These are phyloP conservation scores for Mycena metata DNA, from an alignment of 768 basidiomycete genomes.

Conservation along the genomic window DNA sequence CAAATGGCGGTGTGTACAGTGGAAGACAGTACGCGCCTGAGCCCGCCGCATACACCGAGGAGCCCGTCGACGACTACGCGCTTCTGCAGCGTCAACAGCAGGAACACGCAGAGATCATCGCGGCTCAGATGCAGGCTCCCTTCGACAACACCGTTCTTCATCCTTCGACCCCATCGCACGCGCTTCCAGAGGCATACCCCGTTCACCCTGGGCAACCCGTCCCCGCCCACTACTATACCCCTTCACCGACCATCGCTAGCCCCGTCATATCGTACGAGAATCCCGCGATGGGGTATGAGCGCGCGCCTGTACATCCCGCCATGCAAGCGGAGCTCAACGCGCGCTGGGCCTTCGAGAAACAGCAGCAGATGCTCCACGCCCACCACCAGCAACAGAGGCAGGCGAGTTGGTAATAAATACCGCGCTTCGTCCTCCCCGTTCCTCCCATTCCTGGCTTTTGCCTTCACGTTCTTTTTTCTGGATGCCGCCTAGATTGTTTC, in stretches of 20 bases:
- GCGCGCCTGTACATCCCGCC: background rate
- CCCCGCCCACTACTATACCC: constrained; percentile 41
- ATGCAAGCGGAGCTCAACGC: constrained; percentile 7
- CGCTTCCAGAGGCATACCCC: constrained; percentile 7
- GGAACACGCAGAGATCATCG: constrained; percentile 22
- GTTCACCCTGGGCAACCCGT: constrained; percentile 24
- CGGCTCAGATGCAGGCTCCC: constrained; percentile 17
- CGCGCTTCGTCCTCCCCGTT: too few species aligned
- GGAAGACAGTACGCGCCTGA: constrained; percentile 48
- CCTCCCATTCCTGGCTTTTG: too few species aligned
- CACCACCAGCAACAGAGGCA: constrained; percentile 17
- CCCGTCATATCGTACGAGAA: constrained; percentile 62
- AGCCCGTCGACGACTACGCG: constrained; percentile 30
- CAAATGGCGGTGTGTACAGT: constrained; percentile 29
- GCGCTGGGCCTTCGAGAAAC: constrained; percentile 31
- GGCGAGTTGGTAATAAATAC: too few species aligned
- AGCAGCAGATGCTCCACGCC: constrained; percentile 12
- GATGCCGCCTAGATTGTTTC: too few species aligned
- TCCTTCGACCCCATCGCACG: constrained; percentile 3
- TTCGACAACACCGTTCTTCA: background rate
- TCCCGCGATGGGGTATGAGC: constrained; percentile 55
- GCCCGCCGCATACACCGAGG: constrained; percentile 57
- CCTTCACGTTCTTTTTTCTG: too few species aligned
- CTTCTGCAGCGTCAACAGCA: constrained; percentile 29
- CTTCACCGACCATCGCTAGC: constrained; percentile 62